Conservation (phyloP, 805 yeast genomes). For the Candida sanyiensis region DNA sequence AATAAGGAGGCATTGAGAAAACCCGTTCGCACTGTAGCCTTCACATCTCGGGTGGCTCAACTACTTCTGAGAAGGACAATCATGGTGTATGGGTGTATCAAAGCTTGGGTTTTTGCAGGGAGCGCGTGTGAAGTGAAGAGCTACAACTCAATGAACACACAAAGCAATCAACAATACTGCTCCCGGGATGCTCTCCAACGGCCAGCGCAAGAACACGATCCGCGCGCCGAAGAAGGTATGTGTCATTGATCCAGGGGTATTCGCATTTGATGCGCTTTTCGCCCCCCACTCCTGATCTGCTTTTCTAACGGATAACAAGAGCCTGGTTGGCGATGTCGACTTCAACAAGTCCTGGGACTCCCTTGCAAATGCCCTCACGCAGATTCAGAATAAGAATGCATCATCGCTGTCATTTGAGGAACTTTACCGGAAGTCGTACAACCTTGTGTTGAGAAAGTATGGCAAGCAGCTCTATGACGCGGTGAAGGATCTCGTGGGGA, state of each 20-base stretch:
- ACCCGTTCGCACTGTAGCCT: too few species aligned
- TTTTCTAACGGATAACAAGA: conserved; percentile 14
- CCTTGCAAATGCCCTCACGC: conserved; percentile 59
- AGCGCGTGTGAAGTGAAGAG: too few species aligned
- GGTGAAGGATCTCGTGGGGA: conserved; percentile 43
- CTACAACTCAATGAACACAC: too few species aligned
- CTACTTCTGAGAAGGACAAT: too few species aligned
- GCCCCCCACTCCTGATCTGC: background rate
- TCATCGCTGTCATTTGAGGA: conserved; percentile 75
- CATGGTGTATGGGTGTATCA: too few species aligned
- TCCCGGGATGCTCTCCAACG: conserved; percentile 17
- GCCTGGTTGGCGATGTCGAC: conserved; percentile 37
- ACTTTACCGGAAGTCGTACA: conserved; percentile 73
- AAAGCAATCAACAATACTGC: background rate
- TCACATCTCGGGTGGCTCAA: too few species aligned
- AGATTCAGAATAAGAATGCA: conserved; percentile 69
- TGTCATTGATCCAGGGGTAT: background rate
- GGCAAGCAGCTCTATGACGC: conserved; percentile 63
- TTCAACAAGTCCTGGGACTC: conserved; percentile 64
- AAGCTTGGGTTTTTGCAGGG: too few species aligned
- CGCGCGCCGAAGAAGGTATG: conserved; percentile 54
- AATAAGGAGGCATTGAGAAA: background rate
- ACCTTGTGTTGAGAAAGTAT: conserved; percentile 61
- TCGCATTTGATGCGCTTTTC: background rate
- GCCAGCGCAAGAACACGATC: conserved; percentile 49